phyloP scores from a whole-genome alignment of 495 filamentous ascomycete genomes.

The Lasiosphaeriaceae sp. region DNA sequence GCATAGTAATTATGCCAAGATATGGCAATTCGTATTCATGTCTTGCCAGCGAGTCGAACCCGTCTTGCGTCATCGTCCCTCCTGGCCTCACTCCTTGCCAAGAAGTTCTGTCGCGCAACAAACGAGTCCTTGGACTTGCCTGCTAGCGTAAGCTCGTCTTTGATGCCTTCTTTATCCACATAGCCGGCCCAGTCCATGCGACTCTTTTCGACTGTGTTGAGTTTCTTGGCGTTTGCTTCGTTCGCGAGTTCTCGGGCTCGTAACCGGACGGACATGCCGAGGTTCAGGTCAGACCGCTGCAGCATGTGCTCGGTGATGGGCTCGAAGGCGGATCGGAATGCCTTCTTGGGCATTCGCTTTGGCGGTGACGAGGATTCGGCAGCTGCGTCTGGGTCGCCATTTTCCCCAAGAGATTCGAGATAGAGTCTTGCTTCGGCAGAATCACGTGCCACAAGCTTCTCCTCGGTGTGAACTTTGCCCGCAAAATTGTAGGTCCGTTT shows the following conservation, averaged over 20 bases:
- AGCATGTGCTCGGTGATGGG: conserved; percentile 50
- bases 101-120: conserved; percentile 80
- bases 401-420: conserved; percentile 53
- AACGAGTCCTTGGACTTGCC: conserved; percentile 82
- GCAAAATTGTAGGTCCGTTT: conserved; percentile 89
- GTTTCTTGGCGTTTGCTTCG: conserved; percentile 65
- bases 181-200: conserved; percentile 91
- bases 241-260: conserved; percentile 34
- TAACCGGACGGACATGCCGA: conserved; percentile 40
- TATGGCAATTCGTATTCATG: not conserved
- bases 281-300: conserved; percentile 47
- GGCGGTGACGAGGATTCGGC: conserved; percentile 30
- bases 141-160: conserved; percentile 80
- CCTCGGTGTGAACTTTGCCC: conserved; percentile 76
- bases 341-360: conserved; percentile 62
- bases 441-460: conserved; percentile 71
- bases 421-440: conserved; percentile 81
- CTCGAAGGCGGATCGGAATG: conserved; percentile 77
- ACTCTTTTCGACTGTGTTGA: conserved; percentile 96
- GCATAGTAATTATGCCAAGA: no score
- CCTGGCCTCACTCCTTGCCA: conserved; percentile 73
- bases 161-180: conserved; percentile 87
- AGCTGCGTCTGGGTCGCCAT: conserved; percentile 18
- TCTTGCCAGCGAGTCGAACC: conserved; percentile 53
- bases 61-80: conserved; percentile 71